Conservation (phyloP, 2,329 filamentous ascomycete species). For the Colletotrichum sp. region DNA sequence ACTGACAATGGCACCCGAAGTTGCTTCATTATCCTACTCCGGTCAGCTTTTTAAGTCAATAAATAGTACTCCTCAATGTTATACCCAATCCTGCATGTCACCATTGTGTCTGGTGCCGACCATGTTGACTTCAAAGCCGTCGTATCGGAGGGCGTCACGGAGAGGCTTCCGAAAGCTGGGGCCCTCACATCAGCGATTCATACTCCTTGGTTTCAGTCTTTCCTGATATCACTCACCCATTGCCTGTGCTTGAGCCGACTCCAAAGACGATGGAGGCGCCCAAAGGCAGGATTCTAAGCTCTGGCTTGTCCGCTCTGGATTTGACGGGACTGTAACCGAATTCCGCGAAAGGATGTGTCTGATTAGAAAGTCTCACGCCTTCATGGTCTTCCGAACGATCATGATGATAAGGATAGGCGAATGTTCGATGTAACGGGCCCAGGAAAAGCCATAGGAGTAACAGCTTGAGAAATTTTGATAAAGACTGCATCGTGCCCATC, state of each 20-base stretch:
- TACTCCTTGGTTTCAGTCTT: not conserved
- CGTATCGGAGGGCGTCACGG: not conserved
- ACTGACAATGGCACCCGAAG: not conserved
- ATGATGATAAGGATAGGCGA: not conserved
- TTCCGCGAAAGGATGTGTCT: not conserved
- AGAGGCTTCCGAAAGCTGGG: not conserved
- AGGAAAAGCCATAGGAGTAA: not conserved
- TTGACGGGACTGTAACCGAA: not conserved
- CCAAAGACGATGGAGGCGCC: not conserved
- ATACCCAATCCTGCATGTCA: not conserved
- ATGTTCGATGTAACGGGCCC: not conserved
- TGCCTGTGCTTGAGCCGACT: not conserved
- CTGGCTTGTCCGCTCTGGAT: not conserved
- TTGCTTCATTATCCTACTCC: not conserved
- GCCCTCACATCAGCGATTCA: rapidly evolving
- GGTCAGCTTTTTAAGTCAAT: not conserved
- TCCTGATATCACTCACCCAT: not conserved
- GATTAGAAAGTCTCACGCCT: not conserved
- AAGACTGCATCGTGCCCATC: not conserved
- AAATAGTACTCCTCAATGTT: not conserved
- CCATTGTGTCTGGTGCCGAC: not conserved
- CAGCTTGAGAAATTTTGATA: not conserved
- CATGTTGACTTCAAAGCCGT: not conserved
- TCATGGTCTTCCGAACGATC: not conserved
- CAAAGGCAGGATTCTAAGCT: not conserved